A percentile compares a stretch with the other conserved stretches of the same genome.
These are phyloP conservation scores for Aspergillus sparsus DNA, from an alignment of 495 filamentous ascomycete genomes.

Conservation along the genomic window DNA sequence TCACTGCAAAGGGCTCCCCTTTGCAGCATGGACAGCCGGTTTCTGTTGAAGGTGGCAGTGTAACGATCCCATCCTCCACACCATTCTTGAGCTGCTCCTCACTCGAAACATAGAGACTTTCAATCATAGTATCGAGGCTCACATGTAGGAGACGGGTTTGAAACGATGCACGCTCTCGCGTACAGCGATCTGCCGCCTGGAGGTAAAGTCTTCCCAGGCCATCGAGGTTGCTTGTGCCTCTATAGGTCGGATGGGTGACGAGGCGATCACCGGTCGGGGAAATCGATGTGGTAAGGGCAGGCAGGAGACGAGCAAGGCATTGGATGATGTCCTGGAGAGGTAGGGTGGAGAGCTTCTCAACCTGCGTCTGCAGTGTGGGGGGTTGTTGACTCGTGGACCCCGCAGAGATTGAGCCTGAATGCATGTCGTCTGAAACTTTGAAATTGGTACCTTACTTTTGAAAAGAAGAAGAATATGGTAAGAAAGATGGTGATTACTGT, in stretches of 20 bases:
- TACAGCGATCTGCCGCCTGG: neutral
- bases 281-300: constrained; percentile 9
- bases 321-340: neutral
- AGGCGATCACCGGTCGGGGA: constrained; percentile 9
- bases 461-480: no score
- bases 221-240: constrained; percentile 10
- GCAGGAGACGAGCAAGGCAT: constrained; percentile 2
- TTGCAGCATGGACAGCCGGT: constrained; percentile 7
- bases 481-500: no score
- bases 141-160: constrained; percentile 4
- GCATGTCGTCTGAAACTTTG: no score
- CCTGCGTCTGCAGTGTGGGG: neutral
- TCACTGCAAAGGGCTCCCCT: constrained; percentile 16
- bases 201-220: constrained; percentile 9
- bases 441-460: no score
- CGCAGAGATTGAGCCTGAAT: no score
- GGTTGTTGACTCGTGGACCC: no score
- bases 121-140: constrained; percentile 5
- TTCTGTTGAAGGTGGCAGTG: neutral
- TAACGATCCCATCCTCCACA: neutral
- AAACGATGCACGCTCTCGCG: constrained; percentile 3
- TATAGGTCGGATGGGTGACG: neutral
- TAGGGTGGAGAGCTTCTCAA: neutral
- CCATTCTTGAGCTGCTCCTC: neutral
- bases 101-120: constrained; percentile 6